A percentile compares a stretch with the other conserved stretches of the same genome.
Evolutionary conservation across 192 early-diverging fungal species (phyloP).

Genomic region (Geosiphon pyriformis): DNA sequence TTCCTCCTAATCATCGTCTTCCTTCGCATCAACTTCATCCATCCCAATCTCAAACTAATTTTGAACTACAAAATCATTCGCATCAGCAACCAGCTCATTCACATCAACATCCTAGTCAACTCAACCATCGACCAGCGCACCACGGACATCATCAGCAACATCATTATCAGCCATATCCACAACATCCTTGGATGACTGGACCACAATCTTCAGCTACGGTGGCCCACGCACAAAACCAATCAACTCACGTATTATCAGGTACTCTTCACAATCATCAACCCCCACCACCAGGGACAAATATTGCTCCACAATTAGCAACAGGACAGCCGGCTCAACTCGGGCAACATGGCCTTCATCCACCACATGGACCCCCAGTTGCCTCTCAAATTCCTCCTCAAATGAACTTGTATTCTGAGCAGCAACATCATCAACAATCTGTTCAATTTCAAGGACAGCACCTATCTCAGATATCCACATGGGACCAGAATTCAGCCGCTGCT

Average conservation of each 20-base stretch:
- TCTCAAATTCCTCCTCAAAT: background rate
- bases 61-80: constrained; percentile 6
- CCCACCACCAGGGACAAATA: background rate
- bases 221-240: background rate
- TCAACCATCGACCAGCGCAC: background rate
- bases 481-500: constrained; percentile 1
- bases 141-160: background rate
- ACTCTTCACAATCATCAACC: too few species aligned
- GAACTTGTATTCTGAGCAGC: background rate
- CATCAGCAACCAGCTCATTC: background rate
- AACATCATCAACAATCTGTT: constrained; percentile 1
- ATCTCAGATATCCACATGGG: constrained; percentile 12
- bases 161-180: background rate
- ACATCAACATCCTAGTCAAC: background rate
- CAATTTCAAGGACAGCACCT: constrained; percentile 21
- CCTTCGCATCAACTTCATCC: constrained; percentile 13
- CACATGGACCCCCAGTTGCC: constrained; percentile 2
- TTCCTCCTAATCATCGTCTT: too few species aligned
- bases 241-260: background rate
- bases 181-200: constrained; percentile 5
- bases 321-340: background rate
- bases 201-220: background rate
- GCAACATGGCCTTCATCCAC: background rate
- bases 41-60: constrained; percentile 6
- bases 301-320: background rate